Percentiles rank a stretch among this genome's conserved stretches.
Evolutionary conservation across 352 stramenopile species (phyloP).

Genomic region (Pythium biforme): DNA sequence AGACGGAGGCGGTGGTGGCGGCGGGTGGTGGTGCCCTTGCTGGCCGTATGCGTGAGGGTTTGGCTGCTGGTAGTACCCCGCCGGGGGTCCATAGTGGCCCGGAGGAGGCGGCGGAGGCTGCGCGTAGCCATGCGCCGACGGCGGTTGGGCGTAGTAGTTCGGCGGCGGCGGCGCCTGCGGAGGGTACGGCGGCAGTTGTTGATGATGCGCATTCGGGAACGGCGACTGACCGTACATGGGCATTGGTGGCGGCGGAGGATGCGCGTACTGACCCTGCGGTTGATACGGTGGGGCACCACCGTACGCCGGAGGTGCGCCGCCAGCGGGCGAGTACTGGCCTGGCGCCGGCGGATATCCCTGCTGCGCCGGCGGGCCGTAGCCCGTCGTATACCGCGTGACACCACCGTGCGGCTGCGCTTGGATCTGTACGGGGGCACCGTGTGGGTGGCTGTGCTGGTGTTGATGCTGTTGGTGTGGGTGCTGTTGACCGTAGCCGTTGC

Average conservation of each 20-base stretch:
- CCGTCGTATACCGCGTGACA: constrained; percentile 30
- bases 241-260: constrained; percentile 16
- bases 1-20: constrained; percentile 22
- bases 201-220: constrained; percentile 16
- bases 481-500: constrained; percentile 5
- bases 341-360: constrained; percentile 14
- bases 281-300: constrained; percentile 17
- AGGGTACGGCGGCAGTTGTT: constrained; percentile 22
- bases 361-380: constrained; percentile 17
- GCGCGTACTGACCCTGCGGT: constrained; percentile 15
- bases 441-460: constrained; percentile 1
- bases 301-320: constrained; percentile 1
- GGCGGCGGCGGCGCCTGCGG: constrained; percentile 18
- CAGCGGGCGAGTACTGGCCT: constrained; percentile 3
- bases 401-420: constrained; percentile 30
- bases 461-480: constrained; percentile 14
- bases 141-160: constrained; percentile 24
- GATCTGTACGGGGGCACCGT: constrained; percentile 3
- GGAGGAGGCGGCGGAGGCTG: constrained; percentile 15
- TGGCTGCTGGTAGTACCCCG: constrained; percentile 26
- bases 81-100: constrained; percentile 20
- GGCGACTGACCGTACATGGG: constrained; percentile 17
- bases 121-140: constrained; percentile 16
- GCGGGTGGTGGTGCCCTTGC: constrained; percentile 14
- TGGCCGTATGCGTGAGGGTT: constrained; percentile 18